Evolutionary conservation across 148 eudicot genomes (phyloP).

Genomic region (Vaccinium myrtillus): DNA sequence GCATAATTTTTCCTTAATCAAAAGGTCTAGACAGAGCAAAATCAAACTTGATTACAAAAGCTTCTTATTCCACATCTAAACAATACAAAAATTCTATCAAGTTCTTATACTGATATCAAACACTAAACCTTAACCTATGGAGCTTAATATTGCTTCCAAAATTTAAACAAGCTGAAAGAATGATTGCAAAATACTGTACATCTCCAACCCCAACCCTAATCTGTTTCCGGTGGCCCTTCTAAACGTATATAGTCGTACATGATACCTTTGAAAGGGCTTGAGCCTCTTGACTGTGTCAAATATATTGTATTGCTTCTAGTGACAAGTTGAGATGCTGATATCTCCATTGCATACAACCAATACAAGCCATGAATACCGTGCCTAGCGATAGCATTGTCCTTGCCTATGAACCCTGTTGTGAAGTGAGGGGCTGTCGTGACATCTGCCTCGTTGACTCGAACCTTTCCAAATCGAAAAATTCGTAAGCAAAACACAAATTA

Average conservation of each 20-base stretch:
- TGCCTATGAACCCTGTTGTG: slow-evolving; percentile 53
- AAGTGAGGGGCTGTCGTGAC: slow-evolving; percentile 34
- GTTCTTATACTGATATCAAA: background rate
- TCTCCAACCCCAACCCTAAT: background rate
- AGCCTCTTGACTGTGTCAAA: slow-evolving; percentile 44
- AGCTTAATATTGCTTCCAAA: background rate
- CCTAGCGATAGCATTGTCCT: slow-evolving; percentile 69
- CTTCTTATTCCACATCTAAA: background rate
- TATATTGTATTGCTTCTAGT: slow-evolving; percentile 43
- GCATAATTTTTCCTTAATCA: background rate
- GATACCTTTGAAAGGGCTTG: slow-evolving; percentile 32
- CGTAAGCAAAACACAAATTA: background rate
- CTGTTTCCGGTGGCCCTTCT: slow-evolving; percentile 44
- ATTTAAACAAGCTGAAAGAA: background rate
- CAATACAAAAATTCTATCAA: background rate
- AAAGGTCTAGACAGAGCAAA: background rate
- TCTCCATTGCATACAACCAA: slow-evolving; percentile 31
- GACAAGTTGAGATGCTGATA: slow-evolving; percentile 30
- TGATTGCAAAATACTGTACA: background rate
- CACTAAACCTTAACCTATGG: background rate
- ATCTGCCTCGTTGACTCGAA: slow-evolving; percentile 50
- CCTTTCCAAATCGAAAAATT: slow-evolving; percentile 25
- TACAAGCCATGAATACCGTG: slow-evolving; percentile 79
- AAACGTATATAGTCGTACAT: slow-evolving; percentile 81
- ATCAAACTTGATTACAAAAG: background rate